Evolutionary conservation across 768 basidiomycete genomes (phyloP), one percentile per base, ranked within the genome.

Genomic region (Leccinum disarticulatum): DNA sequence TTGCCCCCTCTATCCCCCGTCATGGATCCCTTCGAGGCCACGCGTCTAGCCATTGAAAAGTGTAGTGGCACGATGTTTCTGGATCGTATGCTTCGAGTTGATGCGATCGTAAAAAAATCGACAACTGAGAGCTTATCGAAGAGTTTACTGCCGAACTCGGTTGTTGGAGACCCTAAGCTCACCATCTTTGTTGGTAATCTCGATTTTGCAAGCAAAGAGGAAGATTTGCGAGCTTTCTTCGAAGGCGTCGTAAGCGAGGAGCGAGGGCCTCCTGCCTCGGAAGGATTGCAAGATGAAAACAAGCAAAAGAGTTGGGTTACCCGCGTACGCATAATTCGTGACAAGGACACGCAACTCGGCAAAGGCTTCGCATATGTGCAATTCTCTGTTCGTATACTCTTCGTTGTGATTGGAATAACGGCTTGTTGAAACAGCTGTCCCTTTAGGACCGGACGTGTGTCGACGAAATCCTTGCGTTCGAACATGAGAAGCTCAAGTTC

Each of bases 281-380:
- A 68, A 9, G 68, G 66, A 19, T 64, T 61, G 13, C 70, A 70
- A 7, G 69, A 69, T 6, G 74, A 38, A 3, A 72, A 74, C 57
- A 82, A 78, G 61, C 69, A 70, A 7, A 72, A 73, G 46, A 72
- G 80, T 14, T 93, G 90, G 90, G 92, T 95, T 17, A 84, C 82
- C 8, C 85, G 84, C 36, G 93, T 97, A n/a, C 83, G 96, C 47
- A 86, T 97, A 65, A 82, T 97, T 54, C 82, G 92, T 51, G 96
- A 98, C 72, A 86, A 85, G 65, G 93, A 91, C 59, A 97, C 93
- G 1, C 93, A 94, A 65, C 82, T 98, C 14, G 96, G 95, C 13
- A 97, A 96, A 75, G 95, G 95, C 5, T 95, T 98, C 71, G 93
- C 90, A 10, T 97, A 98, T 68, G 87, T 98, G 19, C 87, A 93